Evolutionary conservation across 2,329 filamentous ascomycete species (phyloP), one percentile per base, ranked within the genome.

Genomic region (Capronia coronata): DNA sequence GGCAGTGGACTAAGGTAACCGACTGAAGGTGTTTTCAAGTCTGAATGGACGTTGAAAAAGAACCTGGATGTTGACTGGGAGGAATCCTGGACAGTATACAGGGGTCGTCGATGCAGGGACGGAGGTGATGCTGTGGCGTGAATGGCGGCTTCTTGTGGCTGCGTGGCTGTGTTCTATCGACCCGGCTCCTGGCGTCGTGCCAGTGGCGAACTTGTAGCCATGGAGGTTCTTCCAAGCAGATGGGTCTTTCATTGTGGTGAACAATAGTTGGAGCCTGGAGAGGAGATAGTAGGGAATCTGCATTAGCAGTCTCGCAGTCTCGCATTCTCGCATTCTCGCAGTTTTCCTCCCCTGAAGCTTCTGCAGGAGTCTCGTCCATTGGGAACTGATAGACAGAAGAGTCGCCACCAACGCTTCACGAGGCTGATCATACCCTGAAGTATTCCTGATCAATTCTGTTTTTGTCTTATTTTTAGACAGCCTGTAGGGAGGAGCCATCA

Each of bases 91-190:
- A 19, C 29, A 21, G 19, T 19, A 34, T 39, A 21, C 19, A n/a
- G 27, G 21, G 49, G 38, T 23, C 34, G 48, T 52, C 49, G 14
- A 49, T 34, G 47, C 47, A 47, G 46, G 51, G 51, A 18, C 19
- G 19, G 14, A 3, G 13, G 23, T 41, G 35, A 25, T 25, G 13
- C 38, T 25, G 19, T 13, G 19, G 19, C n/a, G 9, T 25, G 38
- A 41, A 25, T 41, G 22, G 38, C 38, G 50, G 29, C 10, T 14
- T 13, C 13, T 23, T 47, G 53, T 56, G 52, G 52, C 52, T 55
- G 48, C 27, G 52, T 51, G 53, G 53, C 53, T 43, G 53, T 56
- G 53, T 14, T 32, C 21, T 29, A 40, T 32, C 46, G 25, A 32
- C 18, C 42, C 19, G 44, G 22, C 19, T n/a, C 19, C 18, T 10